Conservation (phyloP, 2,329 filamentous ascomycete genomes). For the Monilinia laxa region DNA sequence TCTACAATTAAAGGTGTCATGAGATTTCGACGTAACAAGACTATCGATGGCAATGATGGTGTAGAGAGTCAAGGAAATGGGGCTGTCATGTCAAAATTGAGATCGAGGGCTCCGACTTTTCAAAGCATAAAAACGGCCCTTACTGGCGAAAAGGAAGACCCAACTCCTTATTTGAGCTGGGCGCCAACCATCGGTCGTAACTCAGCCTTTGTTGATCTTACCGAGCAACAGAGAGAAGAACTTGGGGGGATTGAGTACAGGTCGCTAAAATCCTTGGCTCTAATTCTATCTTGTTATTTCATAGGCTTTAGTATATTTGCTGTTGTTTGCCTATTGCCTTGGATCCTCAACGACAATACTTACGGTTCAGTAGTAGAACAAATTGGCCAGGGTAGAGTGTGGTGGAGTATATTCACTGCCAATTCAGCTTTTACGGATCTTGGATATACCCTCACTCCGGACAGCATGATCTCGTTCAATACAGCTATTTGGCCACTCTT, state of each 20-base stretch:
- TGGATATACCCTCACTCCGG: conserved; percentile 87
- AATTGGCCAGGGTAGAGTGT: conserved; percentile 64
- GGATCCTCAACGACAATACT: conserved; percentile 64
- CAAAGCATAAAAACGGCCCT: conserved; percentile 54
- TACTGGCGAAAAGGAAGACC: conserved; percentile 49
- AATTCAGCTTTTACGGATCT: conserved; percentile 91
- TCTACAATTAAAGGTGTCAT: conserved; percentile 37
- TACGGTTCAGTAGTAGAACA: conserved; percentile 66
- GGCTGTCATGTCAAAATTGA: conserved; percentile 20
- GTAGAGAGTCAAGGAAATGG: conserved; percentile 38
- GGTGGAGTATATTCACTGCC: conserved; percentile 92
- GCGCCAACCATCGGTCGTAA: conserved; percentile 90
- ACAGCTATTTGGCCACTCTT: conserved; percentile 73
- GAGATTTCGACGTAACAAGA: conserved; percentile 47
- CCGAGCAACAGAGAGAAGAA: conserved; percentile 89
- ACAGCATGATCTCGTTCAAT: conserved; percentile 92
- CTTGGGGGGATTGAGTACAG: conserved; percentile 96
- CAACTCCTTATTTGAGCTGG: conserved; percentile 89
- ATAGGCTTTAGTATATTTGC: conserved; percentile 79
- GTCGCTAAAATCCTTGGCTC: conserved; percentile 78
- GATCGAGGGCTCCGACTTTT: conserved; percentile 47
- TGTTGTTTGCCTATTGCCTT: conserved; percentile 71
- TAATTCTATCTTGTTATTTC: conserved; percentile 78
- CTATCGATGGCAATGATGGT: conserved; percentile 41
- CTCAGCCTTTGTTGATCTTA: conserved; percentile 85